Percentiles rank a stretch among this genome's conserved stretches.
These are phyloP conservation scores for Microdochium nivale DNA, from an alignment of 2,329 filamentous ascomycete genomes.

Conservation along the genomic window DNA sequence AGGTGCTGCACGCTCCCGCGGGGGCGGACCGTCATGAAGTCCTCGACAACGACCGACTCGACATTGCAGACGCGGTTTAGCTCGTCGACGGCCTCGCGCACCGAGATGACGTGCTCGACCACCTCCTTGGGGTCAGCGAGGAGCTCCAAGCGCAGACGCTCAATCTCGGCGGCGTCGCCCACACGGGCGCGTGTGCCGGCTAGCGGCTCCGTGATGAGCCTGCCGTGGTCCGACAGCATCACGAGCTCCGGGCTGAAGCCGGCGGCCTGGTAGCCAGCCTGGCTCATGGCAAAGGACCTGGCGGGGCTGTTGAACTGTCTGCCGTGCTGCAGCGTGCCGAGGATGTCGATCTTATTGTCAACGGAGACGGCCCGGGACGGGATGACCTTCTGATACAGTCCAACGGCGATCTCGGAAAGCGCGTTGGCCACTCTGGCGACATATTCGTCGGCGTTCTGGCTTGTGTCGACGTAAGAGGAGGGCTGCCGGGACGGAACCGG, in stretches of 20 bases:
- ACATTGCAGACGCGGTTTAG: conserved; percentile 5
- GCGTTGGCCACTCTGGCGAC: neutral
- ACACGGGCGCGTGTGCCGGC: conserved; percentile 6
- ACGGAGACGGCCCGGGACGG: neutral
- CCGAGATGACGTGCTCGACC: conserved; percentile 9
- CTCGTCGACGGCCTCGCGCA: conserved; percentile 7
- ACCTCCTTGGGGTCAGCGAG: conserved; percentile 8
- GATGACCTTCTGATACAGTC: neutral
- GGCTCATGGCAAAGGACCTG: conserved; percentile 2
- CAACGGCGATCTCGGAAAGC: neutral
- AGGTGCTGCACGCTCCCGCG: conserved; percentile 11
- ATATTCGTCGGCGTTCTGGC: neutral
- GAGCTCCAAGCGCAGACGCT: conserved; percentile 2
- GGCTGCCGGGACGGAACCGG: neutral
- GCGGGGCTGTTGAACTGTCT: conserved; percentile 6
- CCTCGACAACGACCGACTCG: conserved; percentile 8
- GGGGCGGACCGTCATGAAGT: conserved; percentile 7
- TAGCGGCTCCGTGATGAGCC: conserved; percentile 8
- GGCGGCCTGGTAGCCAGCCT: conserved; percentile 6
- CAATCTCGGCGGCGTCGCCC: neutral
- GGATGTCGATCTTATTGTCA: conserved; percentile 4
- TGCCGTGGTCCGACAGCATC: conserved; percentile 4
- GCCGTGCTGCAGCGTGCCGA: conserved; percentile 3
- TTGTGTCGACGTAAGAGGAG: neutral
- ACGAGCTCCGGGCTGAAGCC: conserved; percentile 12